Conservation (phyloP, 2,329 filamentous ascomycete species). For the Arthroderma uncinatum region DNA sequence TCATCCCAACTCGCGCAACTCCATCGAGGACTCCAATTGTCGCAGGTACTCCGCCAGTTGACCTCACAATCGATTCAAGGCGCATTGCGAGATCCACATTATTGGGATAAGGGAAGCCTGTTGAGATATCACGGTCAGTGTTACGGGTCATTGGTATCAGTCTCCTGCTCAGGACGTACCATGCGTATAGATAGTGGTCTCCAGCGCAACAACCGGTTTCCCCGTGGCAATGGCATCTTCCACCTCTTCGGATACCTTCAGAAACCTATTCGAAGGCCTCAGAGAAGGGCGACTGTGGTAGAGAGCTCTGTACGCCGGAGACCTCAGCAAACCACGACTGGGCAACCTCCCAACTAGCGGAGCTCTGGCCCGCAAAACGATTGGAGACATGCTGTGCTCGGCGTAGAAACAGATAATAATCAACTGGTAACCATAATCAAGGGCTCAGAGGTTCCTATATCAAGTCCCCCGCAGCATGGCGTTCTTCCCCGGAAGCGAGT, state of each 20-base stretch:
- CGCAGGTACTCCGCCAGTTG: slow-evolving; percentile 72
- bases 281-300: not conserved
- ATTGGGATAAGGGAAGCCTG: slow-evolving; percentile 59
- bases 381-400: not conserved
- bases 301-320: not conserved
- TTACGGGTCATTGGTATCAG: no score
- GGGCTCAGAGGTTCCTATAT: not conserved
- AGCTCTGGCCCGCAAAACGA: not conserved
- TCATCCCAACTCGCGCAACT: slow-evolving; percentile 67
- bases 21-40: slow-evolving; percentile 84
- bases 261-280: slow-evolving; percentile 37
- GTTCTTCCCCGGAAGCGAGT: not conserved
- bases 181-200: slow-evolving; percentile 96
- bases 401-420: not conserved
- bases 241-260: slow-evolving; percentile 73
- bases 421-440: not conserved
- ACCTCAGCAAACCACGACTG: no score
- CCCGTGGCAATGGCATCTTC: slow-evolving; percentile 60
- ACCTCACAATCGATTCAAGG: slow-evolving; percentile 70
- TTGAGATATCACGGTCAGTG: not conserved
- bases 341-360: not conserved
- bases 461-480: not conserved
- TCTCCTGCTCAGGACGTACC: no score
- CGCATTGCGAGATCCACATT: slow-evolving; percentile 65
- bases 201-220: slow-evolving; percentile 79